Conservation (phyloP, 2,329 filamentous ascomycete genomes). For the Alternaria gansuensis region DNA sequence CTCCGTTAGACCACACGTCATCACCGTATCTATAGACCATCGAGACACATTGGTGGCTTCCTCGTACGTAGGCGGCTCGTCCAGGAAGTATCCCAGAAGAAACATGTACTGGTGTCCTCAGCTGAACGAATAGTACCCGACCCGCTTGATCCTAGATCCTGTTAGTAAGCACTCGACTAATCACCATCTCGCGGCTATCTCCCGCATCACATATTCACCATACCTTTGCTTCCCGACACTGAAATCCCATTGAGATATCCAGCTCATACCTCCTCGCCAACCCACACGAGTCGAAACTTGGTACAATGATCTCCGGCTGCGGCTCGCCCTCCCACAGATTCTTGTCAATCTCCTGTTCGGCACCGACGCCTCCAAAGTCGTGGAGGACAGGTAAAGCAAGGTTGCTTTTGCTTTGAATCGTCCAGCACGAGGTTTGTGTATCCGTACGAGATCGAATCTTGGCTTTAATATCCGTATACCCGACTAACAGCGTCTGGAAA, state of each 20-base stretch:
- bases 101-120: conserved; percentile 21
- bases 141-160: conserved; percentile 13
- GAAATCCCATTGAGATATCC: conserved; percentile 28
- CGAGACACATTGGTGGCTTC: conserved; percentile 25
- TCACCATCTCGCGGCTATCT: background rate
- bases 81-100: conserved; percentile 20
- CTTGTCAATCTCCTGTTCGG: conserved; percentile 8
- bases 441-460: conserved; percentile 6
- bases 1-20: too few species aligned
- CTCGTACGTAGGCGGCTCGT: conserved; percentile 10
- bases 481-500: conserved; percentile 30
- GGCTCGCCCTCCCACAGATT: conserved; percentile 17
- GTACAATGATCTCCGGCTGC: conserved; percentile 20
- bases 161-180: background rate
- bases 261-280: conserved; percentile 27
- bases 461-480: conserved; percentile 25
- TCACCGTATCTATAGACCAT: too few species aligned
- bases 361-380: conserved; percentile 1
- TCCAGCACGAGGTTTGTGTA: conserved; percentile 25
- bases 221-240: conserved; percentile 20
- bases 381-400: conserved; percentile 11
- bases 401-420: conserved; percentile 27
- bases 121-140: conserved; percentile 26
- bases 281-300: conserved; percentile 25
- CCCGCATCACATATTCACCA: background rate